Conservation (phyloP, 371 early-diverging fungal genomes). For the Mucor sp. region DNA sequence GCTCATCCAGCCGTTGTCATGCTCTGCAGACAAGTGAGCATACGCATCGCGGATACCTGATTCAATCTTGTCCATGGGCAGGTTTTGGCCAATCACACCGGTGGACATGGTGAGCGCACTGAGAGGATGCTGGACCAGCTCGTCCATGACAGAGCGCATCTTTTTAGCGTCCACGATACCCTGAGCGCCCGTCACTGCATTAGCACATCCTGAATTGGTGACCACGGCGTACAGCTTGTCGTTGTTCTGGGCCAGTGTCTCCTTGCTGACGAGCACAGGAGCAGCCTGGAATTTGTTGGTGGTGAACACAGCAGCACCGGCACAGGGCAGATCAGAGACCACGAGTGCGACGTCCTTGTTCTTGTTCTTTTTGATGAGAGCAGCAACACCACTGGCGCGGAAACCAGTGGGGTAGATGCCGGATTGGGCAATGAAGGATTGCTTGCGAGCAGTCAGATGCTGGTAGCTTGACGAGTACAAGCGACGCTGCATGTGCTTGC, state of each 20-base stretch:
- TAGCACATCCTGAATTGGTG: conserved; percentile 94
- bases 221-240: conserved; percentile 69
- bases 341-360: conserved; percentile 84
- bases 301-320: conserved; percentile 91
- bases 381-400: conserved; percentile 73
- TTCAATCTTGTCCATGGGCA: conserved; percentile 84
- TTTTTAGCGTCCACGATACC: conserved; percentile 80
- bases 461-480: conserved; percentile 25
- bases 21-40: conserved; percentile 53
- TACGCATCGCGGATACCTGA: conserved; percentile 65
- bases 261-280: conserved; percentile 79
- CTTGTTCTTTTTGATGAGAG: conserved; percentile 83
- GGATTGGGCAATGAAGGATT: conserved; percentile 46
- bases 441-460: conserved; percentile 41
- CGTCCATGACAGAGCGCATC: conserved; percentile 67
- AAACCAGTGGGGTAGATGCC: conserved; percentile 84
- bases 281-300: conserved; percentile 92
- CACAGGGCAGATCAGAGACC: conserved; percentile 71
- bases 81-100: conserved; percentile 94
- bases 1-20: conserved; percentile 71
- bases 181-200: conserved; percentile 91
- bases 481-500: conserved; percentile 10
- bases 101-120: conserved; percentile 91
- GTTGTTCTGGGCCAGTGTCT: conserved; percentile 55
- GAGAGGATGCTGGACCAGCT: conserved; percentile 37